A percentile compares a stretch with the other conserved stretches of the same genome.
Conservation (phyloP, 306 rosid species). For the Vicia sativa region DNA sequence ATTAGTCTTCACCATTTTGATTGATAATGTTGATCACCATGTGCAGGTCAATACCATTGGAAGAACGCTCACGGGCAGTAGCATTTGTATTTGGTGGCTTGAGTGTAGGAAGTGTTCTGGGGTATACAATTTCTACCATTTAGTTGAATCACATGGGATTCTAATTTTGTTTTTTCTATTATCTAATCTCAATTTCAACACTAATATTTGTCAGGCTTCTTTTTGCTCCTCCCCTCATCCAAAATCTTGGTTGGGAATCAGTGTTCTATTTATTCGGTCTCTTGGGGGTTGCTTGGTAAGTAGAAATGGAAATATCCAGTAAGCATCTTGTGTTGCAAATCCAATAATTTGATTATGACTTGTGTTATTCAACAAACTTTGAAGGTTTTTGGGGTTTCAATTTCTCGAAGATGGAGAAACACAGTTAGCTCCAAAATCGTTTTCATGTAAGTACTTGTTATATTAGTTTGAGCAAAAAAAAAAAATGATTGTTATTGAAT, state of each 20-base stretch:
- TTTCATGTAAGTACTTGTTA: conserved; percentile 54
- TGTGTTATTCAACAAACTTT: conserved; percentile 32
- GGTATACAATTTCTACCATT: conserved; percentile 56
- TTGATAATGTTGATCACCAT: conserved; percentile 26
- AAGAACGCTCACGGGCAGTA: conserved; percentile 98
- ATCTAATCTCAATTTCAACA: conserved; percentile 41
- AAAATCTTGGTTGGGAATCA: conserved; percentile 90
- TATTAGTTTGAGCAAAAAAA: conserved; percentile 18
- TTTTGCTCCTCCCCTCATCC: conserved; percentile 90
- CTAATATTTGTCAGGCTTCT: conserved; percentile 69
- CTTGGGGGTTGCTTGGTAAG: conserved; percentile 89
- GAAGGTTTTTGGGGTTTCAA: conserved; percentile 90
- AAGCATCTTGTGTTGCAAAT: conserved; percentile 17
- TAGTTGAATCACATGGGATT: conserved; percentile 8
- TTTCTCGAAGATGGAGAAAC: conserved; percentile 56
- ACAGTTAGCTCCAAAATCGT: conserved; percentile 51
- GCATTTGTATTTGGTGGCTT: conserved; percentile 96
- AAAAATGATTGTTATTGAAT: neutral
- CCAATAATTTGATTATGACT: conserved; percentile 32
- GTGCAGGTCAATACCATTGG: conserved; percentile 88
- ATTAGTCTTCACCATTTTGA: conserved; percentile 31
- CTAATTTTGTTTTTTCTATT: conserved; percentile 22
- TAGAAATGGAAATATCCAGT: conserved; percentile 30
- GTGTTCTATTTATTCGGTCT: conserved; percentile 85
- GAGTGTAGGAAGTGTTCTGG: conserved; percentile 96